Base-by-base conservation (phyloP, 2,329 filamentous ascomycete species). In the Metarhizium sp. region DNA sequence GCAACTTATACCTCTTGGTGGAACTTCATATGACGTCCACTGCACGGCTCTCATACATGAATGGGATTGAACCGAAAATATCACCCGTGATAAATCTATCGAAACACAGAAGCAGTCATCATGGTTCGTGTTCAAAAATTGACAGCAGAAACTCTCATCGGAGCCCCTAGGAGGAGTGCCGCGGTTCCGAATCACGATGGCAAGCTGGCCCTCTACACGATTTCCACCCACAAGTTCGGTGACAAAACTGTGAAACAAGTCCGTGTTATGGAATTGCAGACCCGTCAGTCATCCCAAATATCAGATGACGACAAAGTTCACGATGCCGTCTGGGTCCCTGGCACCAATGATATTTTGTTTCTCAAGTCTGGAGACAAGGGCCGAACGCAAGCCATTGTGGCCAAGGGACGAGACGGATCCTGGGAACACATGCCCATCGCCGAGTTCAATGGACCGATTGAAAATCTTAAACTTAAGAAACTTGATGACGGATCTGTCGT, bases 161-260 rank as follows among this genome's bases (percentile, higher is more conserved):
- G 58, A 38, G 61, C 62, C 4, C 67, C 69, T 42, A 63, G 63
- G 34, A 63, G 67, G 36, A 62, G 63, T 25, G 57, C 65, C n/a
- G 71, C 69, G 1, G 66, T 76, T 6, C 71, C 73, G 8, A 74
- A 71, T 54, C 63, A 69, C 25, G 69, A 70, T 55, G 73, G 74
- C 54, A 67, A 72, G 4, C 68, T 71, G 13, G 67, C 73, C 7
- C 62, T 78, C 45, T 72, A 71, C 61, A 73, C 71, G 18, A 61
- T 76, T 49, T 68, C 70, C 6, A 68, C 67, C 30, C 68, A 76
- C 57, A 62, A 64, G 34, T 66, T 73, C 51, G 64, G 60, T 38
- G 61, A 59, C 50, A 69, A 66, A 47, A 66, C 63, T 16, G 53
- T 56, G 2, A 68, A 66, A 18, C 67, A 72, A 54, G 60, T 72